Evolutionary conservation across 2,329 filamentous ascomycete species (phyloP).

Genomic region (Sclerotinia glacialis): DNA sequence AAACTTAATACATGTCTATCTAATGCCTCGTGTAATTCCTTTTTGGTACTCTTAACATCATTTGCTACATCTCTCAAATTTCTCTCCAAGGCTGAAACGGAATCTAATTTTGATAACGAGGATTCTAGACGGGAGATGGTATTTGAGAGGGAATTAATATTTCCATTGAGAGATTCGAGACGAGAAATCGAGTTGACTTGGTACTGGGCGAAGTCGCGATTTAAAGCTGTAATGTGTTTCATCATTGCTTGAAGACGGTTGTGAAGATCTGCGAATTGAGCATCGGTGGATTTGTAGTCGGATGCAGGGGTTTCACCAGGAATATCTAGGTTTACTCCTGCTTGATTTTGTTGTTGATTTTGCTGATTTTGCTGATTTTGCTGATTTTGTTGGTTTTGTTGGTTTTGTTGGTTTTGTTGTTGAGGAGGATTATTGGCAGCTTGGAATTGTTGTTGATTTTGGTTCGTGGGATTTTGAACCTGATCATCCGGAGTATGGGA

Average conservation of each 20-base stretch:
- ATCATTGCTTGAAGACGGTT: conserved; percentile 73
- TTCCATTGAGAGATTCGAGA: conserved; percentile 26
- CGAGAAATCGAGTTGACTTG: conserved; percentile 50
- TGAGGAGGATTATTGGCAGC: conserved; percentile 33
- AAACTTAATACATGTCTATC: conserved; percentile 32
- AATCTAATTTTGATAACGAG: conserved; percentile 45
- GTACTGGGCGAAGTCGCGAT: conserved; percentile 53
- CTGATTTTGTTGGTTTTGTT: conserved; percentile 24
- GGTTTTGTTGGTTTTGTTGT: conserved; percentile 35
- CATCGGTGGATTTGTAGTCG: conserved; percentile 46
- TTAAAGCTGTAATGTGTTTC: conserved; percentile 64
- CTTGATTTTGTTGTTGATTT: conserved; percentile 16
- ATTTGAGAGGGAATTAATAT: conserved; percentile 19
- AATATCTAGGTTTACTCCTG: conserved; percentile 35
- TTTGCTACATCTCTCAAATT: conserved; percentile 54
- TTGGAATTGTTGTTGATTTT: conserved; percentile 21
- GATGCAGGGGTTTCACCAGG: conserved; percentile 43
- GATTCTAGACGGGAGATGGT: conserved; percentile 27
- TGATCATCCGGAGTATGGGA: conserved; percentile 39
- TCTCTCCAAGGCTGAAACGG: conserved; percentile 46
- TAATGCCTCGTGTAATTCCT: conserved; percentile 43
- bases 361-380: conserved; percentile 34
- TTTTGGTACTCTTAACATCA: conserved; percentile 57
- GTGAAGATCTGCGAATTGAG: conserved; percentile 81
- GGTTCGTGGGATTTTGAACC: conserved; percentile 27